Evolutionary conservation across 2,329 filamentous ascomycete species (phyloP).

Genomic region (Orbilia ellipsospora): DNA sequence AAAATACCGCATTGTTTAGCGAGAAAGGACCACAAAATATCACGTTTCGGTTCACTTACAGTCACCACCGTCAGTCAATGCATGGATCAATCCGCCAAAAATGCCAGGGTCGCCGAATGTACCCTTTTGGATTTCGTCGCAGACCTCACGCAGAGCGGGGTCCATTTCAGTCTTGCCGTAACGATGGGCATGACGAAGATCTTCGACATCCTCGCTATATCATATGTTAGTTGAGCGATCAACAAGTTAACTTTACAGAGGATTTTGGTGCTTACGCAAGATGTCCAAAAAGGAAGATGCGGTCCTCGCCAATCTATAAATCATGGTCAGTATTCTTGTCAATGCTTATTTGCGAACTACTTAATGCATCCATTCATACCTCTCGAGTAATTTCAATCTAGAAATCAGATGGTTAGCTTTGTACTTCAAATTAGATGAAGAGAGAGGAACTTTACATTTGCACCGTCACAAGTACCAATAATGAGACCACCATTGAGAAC

Average conservation of each 20-base stretch:
- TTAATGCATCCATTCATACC: conserved; percentile 3
- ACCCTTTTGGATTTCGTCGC: conserved; percentile 80
- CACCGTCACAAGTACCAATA: conserved; percentile 97
- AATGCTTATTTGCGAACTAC: background rate
- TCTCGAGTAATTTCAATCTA: conserved; percentile 97
- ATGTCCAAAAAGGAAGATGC: conserved; percentile 98
- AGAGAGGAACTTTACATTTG: conserved; percentile 76
- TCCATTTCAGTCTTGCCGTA: conserved; percentile 85
- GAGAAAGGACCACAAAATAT: background rate
- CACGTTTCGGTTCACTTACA: conserved; percentile 62
- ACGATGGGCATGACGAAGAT: conserved; percentile 88
- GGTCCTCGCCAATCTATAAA: conserved; percentile 80
- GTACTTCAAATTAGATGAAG: conserved; percentile 34
- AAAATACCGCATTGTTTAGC: background rate
- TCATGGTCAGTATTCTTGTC: background rate
- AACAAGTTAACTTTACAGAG: conserved; percentile 2
- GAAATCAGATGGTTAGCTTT: background rate
- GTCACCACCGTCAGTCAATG: conserved; percentile 91
- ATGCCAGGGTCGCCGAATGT: conserved; percentile 81
- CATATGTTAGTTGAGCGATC: background rate
- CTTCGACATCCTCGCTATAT: conserved; percentile 77
- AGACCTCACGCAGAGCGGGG: conserved; percentile 80
- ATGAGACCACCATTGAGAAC: conserved; percentile 96
- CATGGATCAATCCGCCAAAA: conserved; percentile 84
- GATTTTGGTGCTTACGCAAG: conserved; percentile 73